A percentile compares a stretch with the other conserved stretches of the same genome.
These are phyloP conservation scores for Colletotrichum acutatum DNA, from an alignment of 2,329 filamentous ascomycete species.

Conservation along the genomic window DNA sequence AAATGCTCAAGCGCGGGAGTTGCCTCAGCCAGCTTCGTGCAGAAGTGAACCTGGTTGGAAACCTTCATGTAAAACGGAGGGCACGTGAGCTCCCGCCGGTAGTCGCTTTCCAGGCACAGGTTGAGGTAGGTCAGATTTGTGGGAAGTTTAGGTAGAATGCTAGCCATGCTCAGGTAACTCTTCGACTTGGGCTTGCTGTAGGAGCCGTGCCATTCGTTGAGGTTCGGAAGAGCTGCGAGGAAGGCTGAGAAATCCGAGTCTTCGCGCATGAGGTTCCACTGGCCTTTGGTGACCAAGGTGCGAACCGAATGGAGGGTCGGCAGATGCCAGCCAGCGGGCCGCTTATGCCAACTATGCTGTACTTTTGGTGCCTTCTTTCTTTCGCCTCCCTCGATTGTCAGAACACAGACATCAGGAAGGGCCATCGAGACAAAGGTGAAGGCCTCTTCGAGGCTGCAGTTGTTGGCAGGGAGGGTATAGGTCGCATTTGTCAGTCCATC, in stretches of 20 bases:
- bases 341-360: constrained; percentile 37
- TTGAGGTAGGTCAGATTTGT: constrained; percentile 70
- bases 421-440: constrained; percentile 70
- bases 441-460: constrained; percentile 76
- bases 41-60: constrained; percentile 71
- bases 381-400: constrained; percentile 82
- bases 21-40: constrained; percentile 65
- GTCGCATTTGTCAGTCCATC: constrained; percentile 67
- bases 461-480: constrained; percentile 71
- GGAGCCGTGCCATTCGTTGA: constrained; percentile 71
- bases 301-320: constrained; percentile 66
- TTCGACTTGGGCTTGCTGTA: constrained; percentile 80
- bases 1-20: constrained; percentile 74
- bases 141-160: constrained; percentile 69
- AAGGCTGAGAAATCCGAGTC: constrained; percentile 71
- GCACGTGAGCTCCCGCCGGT: constrained; percentile 71
- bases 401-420: constrained; percentile 70
- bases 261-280: constrained; percentile 80
- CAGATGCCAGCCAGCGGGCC: constrained; percentile 48
- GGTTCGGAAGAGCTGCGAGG: constrained; percentile 70
- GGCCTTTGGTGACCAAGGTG: constrained; percentile 78
- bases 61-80: constrained; percentile 72
- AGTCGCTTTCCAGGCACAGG: constrained; percentile 78
- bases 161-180: constrained; percentile 76
- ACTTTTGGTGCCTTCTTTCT: constrained; percentile 80